These are phyloP conservation scores for Ophiostoma ulmi DNA, from an alignment of 2,329 filamentous ascomycete species.

Conservation along the genomic window DNA sequence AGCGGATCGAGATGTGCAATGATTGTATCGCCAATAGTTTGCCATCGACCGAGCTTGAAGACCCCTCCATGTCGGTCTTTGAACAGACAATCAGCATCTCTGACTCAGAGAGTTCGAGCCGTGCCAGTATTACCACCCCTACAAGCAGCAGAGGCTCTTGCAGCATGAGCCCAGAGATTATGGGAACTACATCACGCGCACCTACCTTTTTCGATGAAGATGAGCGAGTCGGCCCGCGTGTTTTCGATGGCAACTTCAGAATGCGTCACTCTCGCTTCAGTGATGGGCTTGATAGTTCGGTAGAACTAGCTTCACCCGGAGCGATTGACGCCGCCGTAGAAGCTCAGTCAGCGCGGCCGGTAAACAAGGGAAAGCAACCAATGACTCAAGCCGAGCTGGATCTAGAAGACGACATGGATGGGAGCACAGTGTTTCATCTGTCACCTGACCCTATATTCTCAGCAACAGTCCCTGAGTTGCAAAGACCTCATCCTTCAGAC, in stretches of 20 bases:
- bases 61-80: constrained; percentile 42
- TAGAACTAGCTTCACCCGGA: not conserved
- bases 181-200: not conserved
- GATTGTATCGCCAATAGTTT: constrained; percentile 34
- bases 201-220: not conserved
- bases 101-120: constrained; percentile 41
- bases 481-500: not conserved
- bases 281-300: not conserved
- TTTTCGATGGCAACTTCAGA: not conserved
- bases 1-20: constrained; percentile 38
- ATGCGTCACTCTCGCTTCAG: not conserved
- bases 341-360: not conserved
- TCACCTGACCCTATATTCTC: not conserved
- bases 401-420: not conserved
- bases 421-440: not conserved
- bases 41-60: not conserved
- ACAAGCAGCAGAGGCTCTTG: not conserved
- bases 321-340: not conserved
- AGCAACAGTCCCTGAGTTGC: not conserved
- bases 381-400: not conserved
- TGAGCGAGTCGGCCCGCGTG: not conserved
- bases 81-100: constrained; percentile 47
- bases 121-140: not conserved
- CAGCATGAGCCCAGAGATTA: not conserved
- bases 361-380: not conserved